A percentile compares a stretch with the other conserved stretches of the same genome.
phyloP scores from a whole-genome alignment of 75 land plant species.

The Cunninghamia lanceolata region DNA sequence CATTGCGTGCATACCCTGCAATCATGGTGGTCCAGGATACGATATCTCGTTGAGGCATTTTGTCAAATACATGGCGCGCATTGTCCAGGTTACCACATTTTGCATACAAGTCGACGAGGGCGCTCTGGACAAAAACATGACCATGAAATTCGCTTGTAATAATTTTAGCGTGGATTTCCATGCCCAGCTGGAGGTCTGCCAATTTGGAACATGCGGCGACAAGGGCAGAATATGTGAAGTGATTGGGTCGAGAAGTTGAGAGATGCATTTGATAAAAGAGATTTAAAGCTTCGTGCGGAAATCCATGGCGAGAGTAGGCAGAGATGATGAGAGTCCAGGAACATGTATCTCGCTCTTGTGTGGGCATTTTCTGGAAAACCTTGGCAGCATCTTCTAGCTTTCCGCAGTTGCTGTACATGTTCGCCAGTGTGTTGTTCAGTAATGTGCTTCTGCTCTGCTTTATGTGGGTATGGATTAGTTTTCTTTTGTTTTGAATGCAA shows the following conservation, averaged over 20 bases:
- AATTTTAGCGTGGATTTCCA: conserved; percentile 18
- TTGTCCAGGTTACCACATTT: conserved; percentile 33
- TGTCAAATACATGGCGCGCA: conserved; percentile 46
- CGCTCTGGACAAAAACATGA: conserved; percentile 20
- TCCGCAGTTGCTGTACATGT: conserved; percentile 14
- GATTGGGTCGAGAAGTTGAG: conserved; percentile 25
- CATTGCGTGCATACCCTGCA: conserved; percentile 38
- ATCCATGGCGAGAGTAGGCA: conserved; percentile 25
- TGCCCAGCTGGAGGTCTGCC: conserved; percentile 14
- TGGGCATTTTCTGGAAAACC: conserved; percentile 11
- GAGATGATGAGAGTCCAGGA: conserved; percentile 41
- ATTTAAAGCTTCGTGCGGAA: conserved; percentile 16
- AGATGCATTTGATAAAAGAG: conserved; percentile 25
- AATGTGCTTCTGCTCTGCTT: not conserved
- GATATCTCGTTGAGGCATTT: conserved; percentile 37
- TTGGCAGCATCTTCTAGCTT: conserved; percentile 9
- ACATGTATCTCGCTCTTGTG: conserved; percentile 6
- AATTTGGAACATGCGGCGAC: conserved; percentile 31
- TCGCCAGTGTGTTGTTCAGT: not conserved
- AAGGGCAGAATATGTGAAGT: conserved; percentile 45
- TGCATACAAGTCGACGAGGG: conserved; percentile 41
- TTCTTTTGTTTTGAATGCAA: no score
- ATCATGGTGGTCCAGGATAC: conserved; percentile 58
- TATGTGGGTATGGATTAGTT: not conserved
- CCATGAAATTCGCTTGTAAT: conserved; percentile 24